Base-by-base conservation (phyloP, 2,329 filamentous ascomycete genomes). In the Arachnopeziza araneosa region DNA sequence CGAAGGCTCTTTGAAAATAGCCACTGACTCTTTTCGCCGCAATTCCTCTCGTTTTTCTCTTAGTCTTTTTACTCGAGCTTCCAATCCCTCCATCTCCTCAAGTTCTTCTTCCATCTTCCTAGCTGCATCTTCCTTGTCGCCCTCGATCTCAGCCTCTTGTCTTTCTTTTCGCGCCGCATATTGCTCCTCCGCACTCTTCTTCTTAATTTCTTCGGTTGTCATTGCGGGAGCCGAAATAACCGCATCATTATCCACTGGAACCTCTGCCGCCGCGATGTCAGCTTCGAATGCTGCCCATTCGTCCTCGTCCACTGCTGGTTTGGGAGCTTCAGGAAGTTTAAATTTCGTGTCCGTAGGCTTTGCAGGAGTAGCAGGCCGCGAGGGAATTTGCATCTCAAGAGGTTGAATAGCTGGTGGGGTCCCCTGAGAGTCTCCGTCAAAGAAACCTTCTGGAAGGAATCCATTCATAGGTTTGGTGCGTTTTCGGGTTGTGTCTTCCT, bases 241-340 rank as follows among this genome's bases (percentile, higher is more conserved):
- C 7, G 83, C 85, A 60, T 82, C 79, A 30, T 61, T 66, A 30
- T 65, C 65, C 19, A 62, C 50, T 30, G 63, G 61, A 26, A 72
- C 67, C 24, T 77, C 71, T 30, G 77, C 75, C 21, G 70, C 70
- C 8, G 85, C 88, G 58, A 96, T 86, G 57, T 96, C 90, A 2
- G 89, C 89, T 72, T 96, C 88, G 71, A 96, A 96, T 9, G 90
- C 90, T 1, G 90, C 88, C 89, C 90, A 95, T 74, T 95, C 90
- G 57, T 87, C 84, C 69, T 96, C 90, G 71, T 93, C 85, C 9
- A 90, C 75, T 50, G 76, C 75, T 17, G 62, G 52, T 10, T 54
- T 60, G 0, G 72, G 68, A 5, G 66, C 70, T 48, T 76, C 75
- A 9, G 77, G 79, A 6, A 44, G 36, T 19, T 44, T 44, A 19